These are phyloP conservation scores for Crithidia acanthocephali DNA, from an alignment of 208 protist species.

Conservation along the genomic window DNA sequence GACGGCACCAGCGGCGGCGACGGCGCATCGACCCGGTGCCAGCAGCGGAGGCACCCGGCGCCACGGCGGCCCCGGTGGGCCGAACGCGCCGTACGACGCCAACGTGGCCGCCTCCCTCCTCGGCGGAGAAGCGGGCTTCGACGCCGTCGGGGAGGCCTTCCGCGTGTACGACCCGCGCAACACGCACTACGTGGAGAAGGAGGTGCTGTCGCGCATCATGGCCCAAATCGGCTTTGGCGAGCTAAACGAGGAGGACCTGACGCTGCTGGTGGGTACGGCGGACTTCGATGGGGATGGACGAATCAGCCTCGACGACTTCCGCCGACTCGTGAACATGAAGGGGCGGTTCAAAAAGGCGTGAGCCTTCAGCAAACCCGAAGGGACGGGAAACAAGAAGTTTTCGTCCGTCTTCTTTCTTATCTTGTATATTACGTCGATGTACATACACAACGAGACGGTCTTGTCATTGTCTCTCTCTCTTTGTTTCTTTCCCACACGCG, in stretches of 20 bases:
- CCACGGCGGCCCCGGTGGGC: constrained; percentile 4
- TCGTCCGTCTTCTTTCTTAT: too few relatives aligned
- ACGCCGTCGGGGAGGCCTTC: constrained; percentile 88
- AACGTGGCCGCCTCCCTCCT: not conserved
- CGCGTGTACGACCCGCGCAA: constrained; percentile 91
- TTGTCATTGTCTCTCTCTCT: too few relatives aligned
- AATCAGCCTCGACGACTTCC: constrained; percentile 92
- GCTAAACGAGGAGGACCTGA: constrained; percentile 83
- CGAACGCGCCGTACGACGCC: constrained; percentile 3
- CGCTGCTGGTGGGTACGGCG: constrained; percentile 89
- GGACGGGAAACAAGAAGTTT: too few relatives aligned
- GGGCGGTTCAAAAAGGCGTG: constrained; percentile 44
- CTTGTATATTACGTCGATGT: too few relatives aligned
- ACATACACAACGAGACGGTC: too few relatives aligned
- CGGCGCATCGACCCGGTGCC: not conserved
- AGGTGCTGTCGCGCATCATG: constrained; percentile 87
- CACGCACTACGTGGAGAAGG: constrained; percentile 80
- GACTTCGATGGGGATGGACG: constrained; percentile 94
- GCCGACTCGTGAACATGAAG: constrained; percentile 81
- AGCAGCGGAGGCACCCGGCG: not conserved
- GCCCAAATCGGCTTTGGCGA: constrained; percentile 85
- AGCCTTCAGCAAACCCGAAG: not conserved
- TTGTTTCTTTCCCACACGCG: too few relatives aligned
- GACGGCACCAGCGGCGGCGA: not conserved
- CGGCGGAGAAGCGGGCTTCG: constrained; percentile 44